A percentile compares a stretch with the other conserved stretches of the same genome.
Evolutionary conservation across 768 basidiomycete genomes (phyloP).

Genomic region (Sutorius australiensis): DNA sequence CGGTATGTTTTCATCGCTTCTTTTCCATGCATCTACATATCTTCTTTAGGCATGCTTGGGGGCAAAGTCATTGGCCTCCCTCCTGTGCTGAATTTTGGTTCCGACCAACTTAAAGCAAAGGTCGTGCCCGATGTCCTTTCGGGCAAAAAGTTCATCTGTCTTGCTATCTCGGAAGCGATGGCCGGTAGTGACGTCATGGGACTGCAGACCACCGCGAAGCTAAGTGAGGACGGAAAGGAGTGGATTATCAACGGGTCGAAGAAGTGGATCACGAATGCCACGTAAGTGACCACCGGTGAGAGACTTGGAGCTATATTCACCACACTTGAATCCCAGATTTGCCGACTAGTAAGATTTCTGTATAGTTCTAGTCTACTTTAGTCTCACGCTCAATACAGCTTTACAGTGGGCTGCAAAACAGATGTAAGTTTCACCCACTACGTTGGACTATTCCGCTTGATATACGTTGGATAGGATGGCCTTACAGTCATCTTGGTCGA

Average conservation of each 20-base stretch:
- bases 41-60: constrained; percentile 38
- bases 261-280: constrained; percentile 67
- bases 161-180: constrained; percentile 75
- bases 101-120: constrained; percentile 46
- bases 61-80: constrained; percentile 70
- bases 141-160: constrained; percentile 66
- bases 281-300: constrained; percentile 27
- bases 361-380: background rate
- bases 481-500: constrained; percentile 66
- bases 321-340: constrained; percentile 31
- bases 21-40: background rate
- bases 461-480: constrained; percentile 39
- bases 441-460: constrained; percentile 21
- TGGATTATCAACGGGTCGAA: constrained; percentile 75
- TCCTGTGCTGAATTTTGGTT: constrained; percentile 66
- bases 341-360: constrained; percentile 32
- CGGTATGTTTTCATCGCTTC: constrained; percentile 32
- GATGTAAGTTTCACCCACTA: constrained; percentile 32
- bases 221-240: constrained; percentile 62
- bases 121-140: constrained; percentile 49
- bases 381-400: constrained; percentile 38
- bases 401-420: constrained; percentile 57
- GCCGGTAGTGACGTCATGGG: constrained; percentile 70
- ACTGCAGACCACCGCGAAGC: constrained; percentile 55
- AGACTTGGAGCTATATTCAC: constrained; percentile 2